A percentile compares a stretch with the other conserved stretches of the same genome.
phyloP scores from a whole-genome alignment of 805 yeast species.

The Peterozyma xylosa region DNA sequence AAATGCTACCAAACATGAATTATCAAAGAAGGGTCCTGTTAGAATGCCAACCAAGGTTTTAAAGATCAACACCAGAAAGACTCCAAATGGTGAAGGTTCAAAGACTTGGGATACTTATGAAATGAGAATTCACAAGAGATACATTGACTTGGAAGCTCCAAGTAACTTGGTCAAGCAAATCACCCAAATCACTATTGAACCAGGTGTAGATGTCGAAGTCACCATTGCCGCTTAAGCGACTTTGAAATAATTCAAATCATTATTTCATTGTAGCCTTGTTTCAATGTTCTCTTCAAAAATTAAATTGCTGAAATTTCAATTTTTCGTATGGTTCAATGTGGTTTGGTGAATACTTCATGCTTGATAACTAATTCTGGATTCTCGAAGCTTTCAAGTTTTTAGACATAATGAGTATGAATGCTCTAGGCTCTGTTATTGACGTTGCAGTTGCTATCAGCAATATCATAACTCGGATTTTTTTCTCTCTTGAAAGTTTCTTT shows the following conservation, averaged over 20 bases:
- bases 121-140: slow-evolving; percentile 99
- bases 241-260: no score
- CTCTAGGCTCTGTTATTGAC: neutral
- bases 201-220: slow-evolving; percentile 98
- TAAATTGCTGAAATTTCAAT: neutral
- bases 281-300: neutral
- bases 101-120: slow-evolving; percentile 99
- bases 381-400: neutral
- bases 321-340: neutral
- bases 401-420: neutral
- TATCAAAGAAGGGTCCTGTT: slow-evolving; percentile 97
- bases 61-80: slow-evolving; percentile 98
- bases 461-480: neutral
- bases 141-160: slow-evolving; percentile 97
- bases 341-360: neutral
- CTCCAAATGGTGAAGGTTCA: slow-evolving; percentile 99
- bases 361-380: neutral
- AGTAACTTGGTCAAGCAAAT: slow-evolving; percentile 88
- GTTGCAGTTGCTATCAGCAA: neutral
- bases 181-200: slow-evolving; percentile 97
- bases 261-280: neutral
- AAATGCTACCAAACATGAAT: slow-evolving; percentile 77
- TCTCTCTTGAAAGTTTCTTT: no score
- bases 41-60: slow-evolving; percentile 99
- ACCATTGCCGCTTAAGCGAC: slow-evolving; percentile 71